These are phyloP conservation scores for Gigaspora rosea DNA, from an alignment of 192 early-diverging fungal genomes.

Conservation along the genomic window DNA sequence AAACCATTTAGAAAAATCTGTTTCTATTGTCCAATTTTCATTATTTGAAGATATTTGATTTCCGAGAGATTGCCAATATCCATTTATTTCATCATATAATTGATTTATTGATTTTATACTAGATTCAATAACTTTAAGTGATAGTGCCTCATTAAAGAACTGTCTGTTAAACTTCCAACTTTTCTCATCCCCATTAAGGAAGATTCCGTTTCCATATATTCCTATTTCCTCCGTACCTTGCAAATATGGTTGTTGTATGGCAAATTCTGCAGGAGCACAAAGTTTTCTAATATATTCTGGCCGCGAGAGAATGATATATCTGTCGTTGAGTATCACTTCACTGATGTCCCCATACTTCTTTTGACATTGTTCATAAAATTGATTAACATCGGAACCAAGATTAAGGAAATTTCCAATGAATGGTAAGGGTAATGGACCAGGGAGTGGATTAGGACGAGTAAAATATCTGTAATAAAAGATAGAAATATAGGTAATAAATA, in stretches of 20 bases:
- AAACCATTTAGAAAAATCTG: constrained; percentile 2
- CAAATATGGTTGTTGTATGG: not conserved
- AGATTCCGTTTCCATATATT: not conserved
- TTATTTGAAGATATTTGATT: constrained; percentile 3
- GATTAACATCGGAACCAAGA: too few species aligned
- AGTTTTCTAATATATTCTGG: not conserved
- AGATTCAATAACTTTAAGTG: not conserved
- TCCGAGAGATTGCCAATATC: constrained; percentile 15
- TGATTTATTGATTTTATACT: not conserved
- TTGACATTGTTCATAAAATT: too few species aligned
- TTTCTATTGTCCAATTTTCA: constrained; percentile 11
- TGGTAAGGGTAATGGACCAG: too few species aligned
- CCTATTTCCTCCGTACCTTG: constrained; percentile 1
- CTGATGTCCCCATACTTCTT: too few species aligned
- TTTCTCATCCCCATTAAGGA: not conserved
- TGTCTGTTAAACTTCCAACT: constrained; percentile 11
- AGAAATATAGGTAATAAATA: too few species aligned
- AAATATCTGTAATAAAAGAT: too few species aligned
- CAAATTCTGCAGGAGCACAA: not conserved
- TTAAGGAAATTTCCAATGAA: too few species aligned
- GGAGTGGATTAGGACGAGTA: too few species aligned
- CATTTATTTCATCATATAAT: not conserved
- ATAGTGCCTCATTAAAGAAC: not conserved
- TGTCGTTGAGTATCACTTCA: too few species aligned
- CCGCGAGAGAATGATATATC: too few species aligned